These are phyloP conservation scores for Avena insularis DNA, from an alignment of 176 grass and related monocot genomes.

Conservation along the genomic window DNA sequence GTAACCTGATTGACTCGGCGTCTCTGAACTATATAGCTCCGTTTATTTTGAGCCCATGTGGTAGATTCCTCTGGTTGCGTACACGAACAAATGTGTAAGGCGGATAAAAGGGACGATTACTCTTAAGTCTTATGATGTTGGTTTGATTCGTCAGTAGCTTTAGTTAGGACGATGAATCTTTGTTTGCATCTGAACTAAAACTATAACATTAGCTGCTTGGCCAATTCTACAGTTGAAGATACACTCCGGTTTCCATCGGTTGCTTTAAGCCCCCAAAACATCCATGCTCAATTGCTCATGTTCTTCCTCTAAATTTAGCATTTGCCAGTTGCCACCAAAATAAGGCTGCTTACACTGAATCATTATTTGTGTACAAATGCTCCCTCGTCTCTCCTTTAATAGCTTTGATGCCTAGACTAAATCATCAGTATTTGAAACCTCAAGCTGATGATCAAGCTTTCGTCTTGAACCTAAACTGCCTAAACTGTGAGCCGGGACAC, in stretches of 20 bases:
- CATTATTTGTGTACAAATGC: neutral
- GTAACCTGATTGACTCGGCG: constrained; percentile 27
- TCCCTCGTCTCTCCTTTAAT: neutral
- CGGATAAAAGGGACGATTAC: neutral
- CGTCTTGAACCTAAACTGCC: neutral
- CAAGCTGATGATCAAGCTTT: neutral
- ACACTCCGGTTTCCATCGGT: neutral
- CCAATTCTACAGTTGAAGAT: no score
- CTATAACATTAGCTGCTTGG: neutral
- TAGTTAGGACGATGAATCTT: neutral
- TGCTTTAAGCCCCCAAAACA: neutral
- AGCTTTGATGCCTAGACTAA: neutral
- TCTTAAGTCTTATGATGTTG: neutral
- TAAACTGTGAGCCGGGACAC: neutral
- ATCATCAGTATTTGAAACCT: neutral
- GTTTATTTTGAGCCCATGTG: neutral
- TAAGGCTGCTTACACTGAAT: neutral
- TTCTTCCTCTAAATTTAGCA: neutral
- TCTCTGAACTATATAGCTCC: neutral
- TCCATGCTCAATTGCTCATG: neutral
- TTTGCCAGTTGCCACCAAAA: neutral
- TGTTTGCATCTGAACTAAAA: neutral
- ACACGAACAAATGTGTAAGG: neutral
- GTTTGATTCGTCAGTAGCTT: neutral
- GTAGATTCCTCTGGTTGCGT: neutral